Base-by-base conservation (phyloP, 192 early-diverging fungal genomes). In the Helicostylum pulchrum region DNA sequence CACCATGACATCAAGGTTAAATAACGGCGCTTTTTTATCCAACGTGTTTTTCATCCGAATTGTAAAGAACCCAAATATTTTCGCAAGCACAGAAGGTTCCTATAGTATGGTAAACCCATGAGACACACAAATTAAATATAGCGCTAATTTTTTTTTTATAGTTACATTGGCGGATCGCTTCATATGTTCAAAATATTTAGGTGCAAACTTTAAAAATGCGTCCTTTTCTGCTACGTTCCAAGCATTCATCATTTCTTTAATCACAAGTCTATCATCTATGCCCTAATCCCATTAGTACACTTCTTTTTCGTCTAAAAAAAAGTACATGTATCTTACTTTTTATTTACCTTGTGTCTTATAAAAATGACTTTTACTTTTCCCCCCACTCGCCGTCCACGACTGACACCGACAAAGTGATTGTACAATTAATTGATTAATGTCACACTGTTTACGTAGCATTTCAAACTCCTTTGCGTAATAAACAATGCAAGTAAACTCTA, bases 391-490 rank as follows among this genome's bases (percentile, higher is more conserved):
- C 30, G 84, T 74, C 85, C 93, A 95, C 12, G 77, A 64, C 30
- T 81, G 77, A 69, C 95, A 97, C 50, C 94, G 80, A 21, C 88
- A 80, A 2, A 97, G 79, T 1, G 92, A 94, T 67, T 92, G 83
- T 10, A 93, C 81, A 62, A 83, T 92, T 46, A 79, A 76, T 67
- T 89, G 83, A 17, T 95, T 88, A 36, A 91, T 85, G 8, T 88
- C 90, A 61, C 92, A 94, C 66, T 86, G 85, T 2, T 83, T 81
- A 30, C 95, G 81, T 48, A 97, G 73, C 0, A 80, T 85, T 62
- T 96, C 94, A 72, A 97, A 97, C 70, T 97, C 86, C 60, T 85
- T 83, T 2, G 91, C 90, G 75, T 87, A 95, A 63, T 89, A 96
- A 2, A 94, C 83, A 32, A 86, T 88, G 75, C 95, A 97, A 21